Base-by-base conservation (phyloP, 2,329 filamentous ascomycete species). In the Hymenoscyphus occultus region DNA sequence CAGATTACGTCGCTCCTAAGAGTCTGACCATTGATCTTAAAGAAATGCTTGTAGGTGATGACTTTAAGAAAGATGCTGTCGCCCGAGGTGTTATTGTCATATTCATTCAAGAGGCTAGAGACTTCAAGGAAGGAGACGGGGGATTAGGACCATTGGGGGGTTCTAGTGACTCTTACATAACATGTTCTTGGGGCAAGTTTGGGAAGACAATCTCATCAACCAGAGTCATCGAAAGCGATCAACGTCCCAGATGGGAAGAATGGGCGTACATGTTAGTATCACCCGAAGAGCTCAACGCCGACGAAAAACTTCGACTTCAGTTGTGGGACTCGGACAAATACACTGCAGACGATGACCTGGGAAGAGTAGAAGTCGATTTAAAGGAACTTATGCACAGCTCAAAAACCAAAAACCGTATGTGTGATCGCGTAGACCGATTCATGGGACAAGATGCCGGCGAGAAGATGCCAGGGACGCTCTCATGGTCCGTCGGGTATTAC, bases 101-200 rank as follows among this genome's bases (percentile, higher is more conserved):
- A 10, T 83, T 83, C 56, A 87, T 92, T 74, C 87, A 87, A 72
- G 81, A 83, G 31, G 90, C 89, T 0, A 84, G 83, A 54, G 88
- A 86, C 42, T 92, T 92, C 78, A 91, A 90, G 72, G 83, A 88
- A 74, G 89, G 88, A 2, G 90, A 92, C 74, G 80, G 83, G 5
- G 83, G 84, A 0, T 78, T 91, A 40, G 86, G 86, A 0, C 80
- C 86, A 1, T 75, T 87, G 64, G 81, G 85, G 32, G 88, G 87
- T 9, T 85, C 86, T 5, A 86, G 88, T 10, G 90, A 93, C 75
- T 81, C 87, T 0, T 92, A 92, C 68, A 84, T 91, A 16, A 87
- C 86, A 1, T 86, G 91, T 7, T 88, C 86, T 1, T 93, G 90
- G 89, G 89, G 88, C 28, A 93, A 92, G 73, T 92, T 92, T 73